Base-by-base conservation (phyloP, 1,284 basidiomycete species). In the Lentinula novae-zelandiae region DNA sequence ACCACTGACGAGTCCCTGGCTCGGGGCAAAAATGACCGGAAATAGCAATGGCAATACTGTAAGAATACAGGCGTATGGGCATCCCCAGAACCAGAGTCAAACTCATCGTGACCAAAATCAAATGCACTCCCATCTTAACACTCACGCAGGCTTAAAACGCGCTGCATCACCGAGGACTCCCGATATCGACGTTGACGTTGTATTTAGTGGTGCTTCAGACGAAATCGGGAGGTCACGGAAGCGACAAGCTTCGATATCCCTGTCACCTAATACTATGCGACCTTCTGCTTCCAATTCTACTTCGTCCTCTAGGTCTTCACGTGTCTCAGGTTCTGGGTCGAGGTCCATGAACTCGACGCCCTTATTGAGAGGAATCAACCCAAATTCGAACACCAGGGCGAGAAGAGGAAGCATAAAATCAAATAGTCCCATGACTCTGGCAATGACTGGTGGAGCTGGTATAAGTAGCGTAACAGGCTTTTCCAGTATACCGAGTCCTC, bases 1-100 rank as follows among this genome's bases (percentile, higher is more conserved):
- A 2, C 89, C 89, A 0, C 73, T 92, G 33, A 87, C 87, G 0
- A 90, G 89, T 66, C 89, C 89, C 1, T 90, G 87, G 86, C 76
- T 92, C 0, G 86, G 84, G 2, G 81, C 87, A 0, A 59, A 62
- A 9, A 55, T 46, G 36, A 52, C 59, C 9, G 51, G 33, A 15
- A 42, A 56, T 13, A n/a, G 40, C n/a, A 36, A 38, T 17, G 58
- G 51, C 0, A 42, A 46, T n/a, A n/a, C n/a, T 49, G 59, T 54
- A 50, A 55, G 62, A 17, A 48, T 63, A 5, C 64, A 63, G n/a
- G 40, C 54, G 15, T 60, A 58, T 42, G 49, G 56, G 17, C 58
- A 56, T 10, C 61, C 22, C 27, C 63, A 57, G 49, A 31, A 46
- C 42, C 62, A 22, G 22, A 22, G 17, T 40, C 65, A 63, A 58